Percentiles rank a stretch among this genome's conserved stretches.
Conservation (phyloP, 1,139 yeast genomes). For the Geotrichum macrosporum region DNA sequence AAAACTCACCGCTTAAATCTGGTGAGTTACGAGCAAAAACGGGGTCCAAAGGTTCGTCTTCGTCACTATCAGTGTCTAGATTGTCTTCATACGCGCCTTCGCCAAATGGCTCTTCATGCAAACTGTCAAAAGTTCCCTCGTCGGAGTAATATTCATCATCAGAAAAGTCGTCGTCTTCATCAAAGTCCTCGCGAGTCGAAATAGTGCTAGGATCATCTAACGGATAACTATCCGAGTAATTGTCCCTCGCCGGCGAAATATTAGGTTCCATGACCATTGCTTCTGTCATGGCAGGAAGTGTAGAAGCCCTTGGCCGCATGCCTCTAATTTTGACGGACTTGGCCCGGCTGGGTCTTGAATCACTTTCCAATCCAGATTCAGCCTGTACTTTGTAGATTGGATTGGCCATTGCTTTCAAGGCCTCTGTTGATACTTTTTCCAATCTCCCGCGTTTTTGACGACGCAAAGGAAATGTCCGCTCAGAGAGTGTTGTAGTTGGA, state of each 20-base stretch:
- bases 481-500: slow-evolving; percentile 15
- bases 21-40: background rate
- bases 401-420: background rate
- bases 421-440: slow-evolving; percentile 1
- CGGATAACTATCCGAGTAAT: slow-evolving; percentile 11
- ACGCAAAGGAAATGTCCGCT: background rate
- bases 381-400: background rate
- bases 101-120: slow-evolving; percentile 20
- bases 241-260: slow-evolving; percentile 1
- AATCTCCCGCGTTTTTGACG: background rate
- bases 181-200: slow-evolving; percentile 17
- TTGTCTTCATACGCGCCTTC: slow-evolving; percentile 23
- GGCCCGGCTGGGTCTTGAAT: no score
- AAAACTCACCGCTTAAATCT: background rate
- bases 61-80: slow-evolving; percentile 23
- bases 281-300: no score
- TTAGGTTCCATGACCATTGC: no score
- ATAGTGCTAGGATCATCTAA: slow-evolving; percentile 15
- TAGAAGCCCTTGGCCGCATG: no score
- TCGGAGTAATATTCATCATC: slow-evolving; percentile 21
- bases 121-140: slow-evolving; percentile 19
- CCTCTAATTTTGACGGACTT: no score
- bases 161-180: slow-evolving; percentile 21
- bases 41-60: slow-evolving; percentile 15
- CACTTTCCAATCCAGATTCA: no score